Evolutionary conservation across 306 rosid genomes (phyloP), one percentile per base, ranked within the genome.

Genomic region (Rosa lucieae): DNA sequence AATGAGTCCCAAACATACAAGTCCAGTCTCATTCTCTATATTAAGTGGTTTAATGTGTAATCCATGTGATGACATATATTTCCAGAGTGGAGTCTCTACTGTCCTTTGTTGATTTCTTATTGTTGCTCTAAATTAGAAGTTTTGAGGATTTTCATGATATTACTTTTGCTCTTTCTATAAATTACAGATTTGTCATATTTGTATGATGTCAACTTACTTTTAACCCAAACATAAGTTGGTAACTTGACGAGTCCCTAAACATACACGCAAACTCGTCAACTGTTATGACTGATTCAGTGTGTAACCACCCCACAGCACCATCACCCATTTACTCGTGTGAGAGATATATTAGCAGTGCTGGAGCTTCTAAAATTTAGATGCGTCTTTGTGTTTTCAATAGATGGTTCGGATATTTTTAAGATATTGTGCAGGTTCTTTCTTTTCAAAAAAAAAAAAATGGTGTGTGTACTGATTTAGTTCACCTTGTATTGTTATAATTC

Each of bases 401-500:
- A 43, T 55, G 39, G 52, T 52, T 37, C 1, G 6, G 77, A 74
- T 44, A 56, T 32, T 74, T 17, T 56, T 37, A 56, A 35, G 37
- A 39, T 17, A 17, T 39, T 5, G 4, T 37, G 70, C 12, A 15
- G 12, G 46, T 62, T 29, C 15, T 62, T 49, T 49, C 44, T 49
- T 49, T 49, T 37, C 8, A 1, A 5, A 26, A 43, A 43, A 43
- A 6, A 18, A 23, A 46, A 32, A 32, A 51, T 52, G 43, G 43
- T 73, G 35, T 18, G 44, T 73, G 32, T 35, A 18, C 32, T 73
- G 77, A 23, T 52, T 56, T 53, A 42, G 6, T 55, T 74, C 35
- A 63, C 43, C 66, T 5, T 73, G 37, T 63, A 21, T 6, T 40
- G 53, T 74, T 80, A 47, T 53, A 12, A 46, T 84, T 46, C 77